A percentile compares a stretch with the other conserved stretches of the same genome.
Conservation (phyloP, 305 asterid species). For the Rubia occidens region DNA sequence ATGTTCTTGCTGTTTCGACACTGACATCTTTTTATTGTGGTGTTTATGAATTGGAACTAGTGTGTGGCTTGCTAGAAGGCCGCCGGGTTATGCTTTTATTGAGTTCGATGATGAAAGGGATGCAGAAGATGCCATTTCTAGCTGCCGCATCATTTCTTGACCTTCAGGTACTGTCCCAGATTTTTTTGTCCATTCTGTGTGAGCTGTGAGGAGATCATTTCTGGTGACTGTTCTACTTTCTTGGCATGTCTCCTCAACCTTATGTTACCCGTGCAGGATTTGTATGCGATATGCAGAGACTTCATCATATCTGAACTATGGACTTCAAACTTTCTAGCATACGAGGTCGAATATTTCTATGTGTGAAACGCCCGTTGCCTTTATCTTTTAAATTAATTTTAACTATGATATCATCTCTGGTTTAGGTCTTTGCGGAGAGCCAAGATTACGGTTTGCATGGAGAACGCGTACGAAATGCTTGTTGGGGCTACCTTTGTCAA, state of each 20-base stretch:
- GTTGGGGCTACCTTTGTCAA: slow-evolving; percentile 99
- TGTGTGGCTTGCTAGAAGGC: slow-evolving; percentile 56
- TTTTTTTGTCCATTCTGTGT: not conserved
- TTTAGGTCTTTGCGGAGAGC: slow-evolving; percentile 92
- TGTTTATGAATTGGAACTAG: slow-evolving; percentile 19
- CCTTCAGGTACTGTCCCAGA: slow-evolving; percentile 52
- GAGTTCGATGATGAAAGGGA: slow-evolving; percentile 49
- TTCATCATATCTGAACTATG: slow-evolving; percentile 84
- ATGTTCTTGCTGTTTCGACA: not conserved
- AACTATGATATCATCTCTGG: slow-evolving; percentile 11
- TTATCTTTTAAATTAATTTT: not conserved
- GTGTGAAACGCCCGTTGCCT: not conserved
- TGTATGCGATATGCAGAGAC: slow-evolving; percentile 89
- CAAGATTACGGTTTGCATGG: slow-evolving; percentile 96
- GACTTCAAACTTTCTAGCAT: slow-evolving; percentile 89
- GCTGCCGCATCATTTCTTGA: slow-evolving; percentile 98
- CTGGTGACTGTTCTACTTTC: not conserved
- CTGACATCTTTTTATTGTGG: not conserved
- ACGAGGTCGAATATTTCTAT: slow-evolving; percentile 57
- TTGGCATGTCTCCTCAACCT: slow-evolving; percentile 19
- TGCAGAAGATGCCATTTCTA: slow-evolving; percentile 56
- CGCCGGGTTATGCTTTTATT: slow-evolving; percentile 53
- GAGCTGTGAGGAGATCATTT: not conserved
- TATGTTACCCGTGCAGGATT: slow-evolving; percentile 56
- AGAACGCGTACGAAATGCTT: slow-evolving; percentile 96